Base-by-base conservation (phyloP, 495 filamentous ascomycete genomes). In the Parathielavia appendiculata region DNA sequence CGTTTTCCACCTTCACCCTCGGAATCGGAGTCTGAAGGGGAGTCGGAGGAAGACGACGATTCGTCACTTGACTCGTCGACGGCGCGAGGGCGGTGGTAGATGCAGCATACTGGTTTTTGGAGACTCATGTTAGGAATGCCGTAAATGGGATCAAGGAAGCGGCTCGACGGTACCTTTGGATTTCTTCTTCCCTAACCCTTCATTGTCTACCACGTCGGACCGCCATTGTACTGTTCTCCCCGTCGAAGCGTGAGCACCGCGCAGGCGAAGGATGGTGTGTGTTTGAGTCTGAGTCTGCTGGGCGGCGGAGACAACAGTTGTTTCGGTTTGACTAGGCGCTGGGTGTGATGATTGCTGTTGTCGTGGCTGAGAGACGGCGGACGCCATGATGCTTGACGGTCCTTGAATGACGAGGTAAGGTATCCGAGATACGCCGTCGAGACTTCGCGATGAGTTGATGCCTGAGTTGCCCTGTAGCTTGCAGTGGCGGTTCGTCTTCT, bases 151-250 rank as follows among this genome's bases (percentile, higher is more conserved):
- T n/a, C n/a, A 10, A 23, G 12, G 17, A 41, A 13, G 16, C 65
- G 63, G n/a, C 40, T 11, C 14, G 32, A 30, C 26, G 26, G 20
- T 22, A 91, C 92, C 91, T 86, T 99, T 99, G 0, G 88, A 92
- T 44, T 82, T 89, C 75, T 97, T 99, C 73, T 86, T 88, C 6
- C 91, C 91, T 72, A 97, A 80, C 5, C 92, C 92, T 71, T 99
- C 93, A 66, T 99, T 99, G 74, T 99, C 91, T 8, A 99, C 76
- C 7, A 97, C 92, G 70, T 92, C 89, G 63, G 90, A 88, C 10
- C 88, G 90, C 93, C 93, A 99, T 73, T 86, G 81, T 47, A 98
- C 92, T 36, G 81, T 79, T 38, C 82, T 75, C 30, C 70, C 54
- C 19, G 66, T 68, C 1, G 73, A 52, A 5, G 63, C 58, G 34